Conservation (phyloP, 768 basidiomycete genomes). For the Macrolepiota albuminosa region DNA sequence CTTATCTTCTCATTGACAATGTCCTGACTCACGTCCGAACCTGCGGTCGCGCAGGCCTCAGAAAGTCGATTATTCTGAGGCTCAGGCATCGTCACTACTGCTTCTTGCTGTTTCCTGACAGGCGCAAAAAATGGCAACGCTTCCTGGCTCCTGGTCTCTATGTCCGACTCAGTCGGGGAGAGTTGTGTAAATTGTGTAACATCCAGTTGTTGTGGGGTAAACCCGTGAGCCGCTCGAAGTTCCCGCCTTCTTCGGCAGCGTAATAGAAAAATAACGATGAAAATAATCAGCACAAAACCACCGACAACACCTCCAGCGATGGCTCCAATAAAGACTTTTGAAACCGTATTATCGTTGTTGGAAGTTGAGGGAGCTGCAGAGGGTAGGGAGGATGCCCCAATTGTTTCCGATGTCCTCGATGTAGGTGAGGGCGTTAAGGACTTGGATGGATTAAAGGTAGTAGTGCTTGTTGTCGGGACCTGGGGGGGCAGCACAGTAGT, state of each 20-base stretch:
- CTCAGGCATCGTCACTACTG: background rate
- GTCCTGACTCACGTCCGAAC: background rate
- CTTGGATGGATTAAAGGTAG: background rate
- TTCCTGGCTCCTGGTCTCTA: background rate
- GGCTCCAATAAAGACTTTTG: constrained; percentile 5
- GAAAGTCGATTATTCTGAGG: background rate
- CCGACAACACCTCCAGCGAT: constrained; percentile 12
- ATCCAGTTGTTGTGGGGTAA: background rate
- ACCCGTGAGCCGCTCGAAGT: background rate
- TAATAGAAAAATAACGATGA: constrained; percentile 1
- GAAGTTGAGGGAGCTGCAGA: background rate
- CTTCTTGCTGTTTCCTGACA: background rate
- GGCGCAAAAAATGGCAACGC: background rate
- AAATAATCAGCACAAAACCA: constrained; percentile 1
- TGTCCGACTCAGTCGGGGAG: background rate
- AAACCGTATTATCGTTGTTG: background rate
- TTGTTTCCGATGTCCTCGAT: background rate
- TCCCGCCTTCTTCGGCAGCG: background rate
- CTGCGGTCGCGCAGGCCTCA: background rate
- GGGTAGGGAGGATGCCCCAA: background rate
- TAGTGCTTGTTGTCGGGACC: background rate
- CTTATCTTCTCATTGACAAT: background rate
- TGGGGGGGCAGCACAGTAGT: background rate
- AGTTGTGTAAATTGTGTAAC: background rate
- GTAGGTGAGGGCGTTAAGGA: background rate